Conservation (phyloP, 2,329 filamentous ascomycete species). For the Aspergillus uvarum region DNA sequence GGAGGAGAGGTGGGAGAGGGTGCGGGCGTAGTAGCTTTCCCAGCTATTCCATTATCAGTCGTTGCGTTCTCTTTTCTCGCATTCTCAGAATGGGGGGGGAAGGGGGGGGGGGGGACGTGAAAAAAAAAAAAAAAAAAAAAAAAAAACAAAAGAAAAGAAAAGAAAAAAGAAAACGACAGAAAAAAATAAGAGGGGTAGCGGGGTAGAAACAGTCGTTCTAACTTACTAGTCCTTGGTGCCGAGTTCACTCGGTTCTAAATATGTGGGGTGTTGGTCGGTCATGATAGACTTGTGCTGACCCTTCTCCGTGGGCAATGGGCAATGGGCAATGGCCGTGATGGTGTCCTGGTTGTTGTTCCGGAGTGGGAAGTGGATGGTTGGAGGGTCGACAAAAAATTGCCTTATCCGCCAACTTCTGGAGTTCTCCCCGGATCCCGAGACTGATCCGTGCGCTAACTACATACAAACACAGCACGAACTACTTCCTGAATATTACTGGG, state of each 20-base stretch:
- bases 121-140: background rate
- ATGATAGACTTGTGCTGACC: conserved; percentile 9
- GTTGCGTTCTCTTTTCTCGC: no score
- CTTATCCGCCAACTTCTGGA: background rate
- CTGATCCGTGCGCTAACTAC: background rate
- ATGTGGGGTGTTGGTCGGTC: conserved; percentile 51
- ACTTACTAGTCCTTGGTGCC: conserved; percentile 89
- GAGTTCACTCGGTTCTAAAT: conserved; percentile 74
- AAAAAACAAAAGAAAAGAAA: background rate
- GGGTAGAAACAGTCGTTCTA: conserved; percentile 5
- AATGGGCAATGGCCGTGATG: background rate
- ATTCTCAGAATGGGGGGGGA: no score
- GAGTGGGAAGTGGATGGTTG: background rate
- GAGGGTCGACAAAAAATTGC: no score
- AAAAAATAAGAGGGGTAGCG: background rate
- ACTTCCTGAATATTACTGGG: background rate
- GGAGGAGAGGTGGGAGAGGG: conserved; percentile 39
- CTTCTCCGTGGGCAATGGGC: no score
- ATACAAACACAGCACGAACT: no score
- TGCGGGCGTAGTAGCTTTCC: conserved; percentile 54
- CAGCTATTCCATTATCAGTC: conserved; percentile 49
- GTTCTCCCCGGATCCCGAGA: background rate
- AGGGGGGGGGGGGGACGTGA: no score
- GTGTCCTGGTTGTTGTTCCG: background rate
- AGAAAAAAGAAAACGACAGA: background rate